A percentile compares a stretch with the other conserved stretches of the same genome.
phyloP scores from a whole-genome alignment of 2,329 filamentous ascomycete genomes.

The Aspergillus arachidicola region DNA sequence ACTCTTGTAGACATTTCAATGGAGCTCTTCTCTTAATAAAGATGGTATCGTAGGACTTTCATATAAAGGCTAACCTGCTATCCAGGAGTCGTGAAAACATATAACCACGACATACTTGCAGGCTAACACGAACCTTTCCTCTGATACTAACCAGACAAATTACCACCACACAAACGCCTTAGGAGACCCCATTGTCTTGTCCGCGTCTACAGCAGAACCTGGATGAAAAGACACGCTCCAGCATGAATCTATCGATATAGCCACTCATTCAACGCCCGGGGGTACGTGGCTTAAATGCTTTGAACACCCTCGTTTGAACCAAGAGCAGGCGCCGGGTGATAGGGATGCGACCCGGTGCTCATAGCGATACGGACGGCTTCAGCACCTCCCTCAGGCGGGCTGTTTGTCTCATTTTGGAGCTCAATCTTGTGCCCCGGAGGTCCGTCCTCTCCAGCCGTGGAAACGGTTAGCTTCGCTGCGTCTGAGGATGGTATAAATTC shows the following conservation, averaged over 20 bases:
- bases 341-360: not conserved
- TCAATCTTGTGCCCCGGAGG: slow-evolving; percentile 2
- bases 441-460: not conserved
- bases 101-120: not conserved
- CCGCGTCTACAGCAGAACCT: slow-evolving; percentile 4
- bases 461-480: not conserved
- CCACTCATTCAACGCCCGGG: not conserved
- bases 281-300: not conserved
- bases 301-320: not conserved
- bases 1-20: not conserved
- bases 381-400: not conserved
- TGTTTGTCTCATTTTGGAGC: slow-evolving; percentile 1
- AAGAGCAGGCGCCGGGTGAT: not conserved
- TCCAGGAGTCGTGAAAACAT: not conserved
- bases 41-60: not conserved
- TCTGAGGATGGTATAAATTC: not conserved
- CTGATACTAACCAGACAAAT: not conserved
- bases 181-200: slow-evolving; percentile 3
- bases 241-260: slow-evolving; percentile 7
- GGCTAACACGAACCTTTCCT: not conserved
- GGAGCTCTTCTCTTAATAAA: not conserved
- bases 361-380: not conserved
- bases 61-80: not conserved
- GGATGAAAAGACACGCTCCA: slow-evolving; percentile 7
- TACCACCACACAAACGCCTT: slow-evolving; percentile 10